Conservation (phyloP, 2,329 filamentous ascomycete genomes). For the Botryosphaeria dothidea region DNA sequence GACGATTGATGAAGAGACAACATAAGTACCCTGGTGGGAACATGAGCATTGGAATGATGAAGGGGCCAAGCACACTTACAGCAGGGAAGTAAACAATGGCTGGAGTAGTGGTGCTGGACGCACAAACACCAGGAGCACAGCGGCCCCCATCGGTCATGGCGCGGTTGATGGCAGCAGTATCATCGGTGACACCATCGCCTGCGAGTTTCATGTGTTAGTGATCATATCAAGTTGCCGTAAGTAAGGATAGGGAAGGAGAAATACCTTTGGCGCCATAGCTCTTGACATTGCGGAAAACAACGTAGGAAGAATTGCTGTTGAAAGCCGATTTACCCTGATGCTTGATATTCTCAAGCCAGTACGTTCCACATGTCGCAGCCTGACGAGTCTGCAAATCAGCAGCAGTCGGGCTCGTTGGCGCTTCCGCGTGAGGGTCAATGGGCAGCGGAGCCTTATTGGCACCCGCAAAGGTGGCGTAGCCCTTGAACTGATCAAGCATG, state of each 20-base stretch:
- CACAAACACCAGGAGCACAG: conserved; percentile 43
- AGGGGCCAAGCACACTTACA: neutral
- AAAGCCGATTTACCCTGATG: conserved; percentile 44
- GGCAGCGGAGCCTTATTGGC: neutral
- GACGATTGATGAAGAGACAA: conserved; percentile 58
- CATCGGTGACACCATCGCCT: conserved; percentile 36
- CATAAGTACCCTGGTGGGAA: conserved; percentile 51
- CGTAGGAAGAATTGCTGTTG: conserved; percentile 38
- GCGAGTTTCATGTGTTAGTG: neutral
- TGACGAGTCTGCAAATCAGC: neutral
- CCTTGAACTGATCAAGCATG: conserved; percentile 13
- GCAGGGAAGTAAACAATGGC: conserved; percentile 60
- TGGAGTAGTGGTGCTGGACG: conserved; percentile 52
- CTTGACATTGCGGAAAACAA: conserved; percentile 45
- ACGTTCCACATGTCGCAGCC: conserved; percentile 28
- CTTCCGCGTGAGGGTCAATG: neutral
- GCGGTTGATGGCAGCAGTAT: conserved; percentile 57
- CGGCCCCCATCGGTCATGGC: conserved; percentile 44
- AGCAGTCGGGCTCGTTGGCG: neutral
- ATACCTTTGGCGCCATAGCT: conserved; percentile 44
- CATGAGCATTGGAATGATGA: neutral
- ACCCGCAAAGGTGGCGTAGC: neutral
- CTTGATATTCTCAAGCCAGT: conserved; percentile 45
- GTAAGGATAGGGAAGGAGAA: neutral
- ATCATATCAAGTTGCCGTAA: neutral